Percentiles rank a stretch among this genome's conserved stretches.
Evolutionary conservation across 768 basidiomycete species (phyloP).

Genomic region (Collybiopsis confluens): DNA sequence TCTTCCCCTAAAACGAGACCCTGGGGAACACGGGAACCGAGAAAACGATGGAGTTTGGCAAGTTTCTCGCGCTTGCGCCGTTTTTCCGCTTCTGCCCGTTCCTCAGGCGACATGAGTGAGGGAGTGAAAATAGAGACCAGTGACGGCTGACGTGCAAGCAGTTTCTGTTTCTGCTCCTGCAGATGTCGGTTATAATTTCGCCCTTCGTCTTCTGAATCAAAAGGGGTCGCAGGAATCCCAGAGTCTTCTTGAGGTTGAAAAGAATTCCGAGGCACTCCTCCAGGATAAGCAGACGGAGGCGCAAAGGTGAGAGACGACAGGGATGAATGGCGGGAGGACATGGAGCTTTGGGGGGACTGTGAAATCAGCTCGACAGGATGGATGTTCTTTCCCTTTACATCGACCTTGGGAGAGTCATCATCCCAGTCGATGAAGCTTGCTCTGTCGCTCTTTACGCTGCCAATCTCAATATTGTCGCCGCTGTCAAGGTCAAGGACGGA

Average conservation of each 20-base stretch:
- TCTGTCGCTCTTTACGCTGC: not conserved
- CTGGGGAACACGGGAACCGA: slow-evolving; percentile 76
- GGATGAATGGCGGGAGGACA: not conserved
- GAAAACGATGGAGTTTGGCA: slow-evolving; percentile 78
- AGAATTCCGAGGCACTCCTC: slow-evolving; percentile 1
- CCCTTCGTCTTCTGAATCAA: not conserved
- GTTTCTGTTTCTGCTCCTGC: not conserved
- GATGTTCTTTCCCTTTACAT: not conserved
- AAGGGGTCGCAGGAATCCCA: not conserved
- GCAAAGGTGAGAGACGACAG: slow-evolving; percentile 4
- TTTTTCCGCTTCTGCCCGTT: slow-evolving; percentile 56
- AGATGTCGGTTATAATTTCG: not conserved
- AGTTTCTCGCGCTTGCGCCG: slow-evolving; percentile 71
- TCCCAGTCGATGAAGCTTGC: slow-evolving; percentile 3
- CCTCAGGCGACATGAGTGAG: slow-evolving; percentile 38
- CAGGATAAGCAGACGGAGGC: not conserved
- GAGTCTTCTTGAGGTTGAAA: not conserved
- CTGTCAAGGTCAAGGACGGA: not conserved
- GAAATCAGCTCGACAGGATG: not conserved
- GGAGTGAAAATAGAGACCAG: not conserved
- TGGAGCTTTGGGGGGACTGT: not conserved
- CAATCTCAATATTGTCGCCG: slow-evolving; percentile 6
- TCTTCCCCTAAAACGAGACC: slow-evolving; percentile 57
- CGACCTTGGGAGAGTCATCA: not conserved
- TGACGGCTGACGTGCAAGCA: slow-evolving; percentile 4